Percentiles rank a stretch among this genome's conserved stretches.
Evolutionary conservation across 2,329 filamentous ascomycete genomes (phyloP).

Genomic region (Alternaria solani): DNA sequence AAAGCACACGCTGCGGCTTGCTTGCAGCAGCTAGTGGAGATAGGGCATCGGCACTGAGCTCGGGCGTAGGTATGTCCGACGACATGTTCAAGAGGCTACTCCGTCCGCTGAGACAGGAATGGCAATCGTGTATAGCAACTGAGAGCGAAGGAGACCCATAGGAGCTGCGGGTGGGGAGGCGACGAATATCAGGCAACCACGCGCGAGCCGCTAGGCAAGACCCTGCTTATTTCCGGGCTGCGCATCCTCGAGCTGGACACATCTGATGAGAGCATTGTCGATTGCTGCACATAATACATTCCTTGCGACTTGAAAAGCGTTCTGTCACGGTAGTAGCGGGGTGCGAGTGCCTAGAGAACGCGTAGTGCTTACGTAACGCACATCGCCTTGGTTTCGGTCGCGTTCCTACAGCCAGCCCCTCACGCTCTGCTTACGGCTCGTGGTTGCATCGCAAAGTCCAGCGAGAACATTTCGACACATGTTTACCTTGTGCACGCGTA

Average conservation of each 20-base stretch:
- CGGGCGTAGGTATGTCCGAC: conserved; percentile 12
- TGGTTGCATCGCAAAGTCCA: background rate
- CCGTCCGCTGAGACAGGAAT: conserved; percentile 1
- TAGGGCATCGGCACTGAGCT: conserved; percentile 5
- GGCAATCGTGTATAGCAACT: background rate
- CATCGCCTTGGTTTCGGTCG: background rate
- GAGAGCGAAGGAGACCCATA: background rate
- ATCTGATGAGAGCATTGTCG: background rate
- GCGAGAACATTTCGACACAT: background rate
- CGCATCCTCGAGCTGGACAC: background rate
- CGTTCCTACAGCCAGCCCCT: background rate
- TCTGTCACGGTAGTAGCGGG: background rate
- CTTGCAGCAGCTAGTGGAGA: conserved; percentile 10
- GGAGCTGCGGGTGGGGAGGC: background rate
- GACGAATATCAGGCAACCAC: conserved; percentile 10
- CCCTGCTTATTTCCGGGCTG: conserved; percentile 8
- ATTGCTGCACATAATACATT: background rate
- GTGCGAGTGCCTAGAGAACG: background rate
- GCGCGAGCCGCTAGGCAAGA: conserved; percentile 2
- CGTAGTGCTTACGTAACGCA: conserved; percentile 1
- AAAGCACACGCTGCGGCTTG: conserved; percentile 54
- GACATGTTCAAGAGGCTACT: conserved; percentile 15
- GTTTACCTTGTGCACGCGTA: background rate
- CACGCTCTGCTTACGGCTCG: background rate
- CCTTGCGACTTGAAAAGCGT: background rate